Percentiles rank a stretch among this genome's conserved stretches.
phyloP scores from a whole-genome alignment of 116 monocot species.

The Phalaenopsis hybrid region DNA sequence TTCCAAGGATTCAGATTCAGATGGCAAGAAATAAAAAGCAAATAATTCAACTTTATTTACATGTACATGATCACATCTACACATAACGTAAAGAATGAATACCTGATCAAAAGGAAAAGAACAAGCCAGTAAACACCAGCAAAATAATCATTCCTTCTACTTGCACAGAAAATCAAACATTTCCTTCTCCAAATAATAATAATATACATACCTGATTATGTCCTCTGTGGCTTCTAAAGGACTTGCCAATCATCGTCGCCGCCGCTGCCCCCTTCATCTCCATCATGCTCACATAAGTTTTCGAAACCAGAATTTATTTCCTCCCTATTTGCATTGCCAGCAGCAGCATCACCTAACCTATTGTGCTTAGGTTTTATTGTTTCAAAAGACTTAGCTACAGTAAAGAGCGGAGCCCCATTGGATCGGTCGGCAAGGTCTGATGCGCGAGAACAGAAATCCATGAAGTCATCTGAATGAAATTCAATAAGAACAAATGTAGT shows the following conservation, averaged over 20 bases:
- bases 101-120: neutral
- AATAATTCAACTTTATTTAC: neutral
- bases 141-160: neutral
- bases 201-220: neutral
- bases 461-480: conserved; percentile 67
- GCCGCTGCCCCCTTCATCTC: neutral
- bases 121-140: too few relatives aligned
- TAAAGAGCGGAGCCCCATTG: conserved; percentile 88
- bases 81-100: neutral
- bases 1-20: neutral
- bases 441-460: conserved; percentile 80
- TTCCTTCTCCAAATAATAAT: neutral
- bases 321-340: conserved; percentile 5
- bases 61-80: conserved; percentile 4
- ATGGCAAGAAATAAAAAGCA: neutral
- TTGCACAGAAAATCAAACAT: neutral
- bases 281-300: conserved; percentile 16
- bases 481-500: neutral
- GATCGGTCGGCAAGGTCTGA: conserved; percentile 59
- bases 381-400: conserved; percentile 50
- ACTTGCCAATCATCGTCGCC: conserved; percentile 95
- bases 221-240: conserved; percentile 25
- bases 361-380: conserved; percentile 17
- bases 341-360: conserved; percentile 4
- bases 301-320: conserved; percentile 21